These are phyloP conservation scores for Pythium coloratum DNA, from an alignment of 352 stramenopile species.

Conservation along the genomic window DNA sequence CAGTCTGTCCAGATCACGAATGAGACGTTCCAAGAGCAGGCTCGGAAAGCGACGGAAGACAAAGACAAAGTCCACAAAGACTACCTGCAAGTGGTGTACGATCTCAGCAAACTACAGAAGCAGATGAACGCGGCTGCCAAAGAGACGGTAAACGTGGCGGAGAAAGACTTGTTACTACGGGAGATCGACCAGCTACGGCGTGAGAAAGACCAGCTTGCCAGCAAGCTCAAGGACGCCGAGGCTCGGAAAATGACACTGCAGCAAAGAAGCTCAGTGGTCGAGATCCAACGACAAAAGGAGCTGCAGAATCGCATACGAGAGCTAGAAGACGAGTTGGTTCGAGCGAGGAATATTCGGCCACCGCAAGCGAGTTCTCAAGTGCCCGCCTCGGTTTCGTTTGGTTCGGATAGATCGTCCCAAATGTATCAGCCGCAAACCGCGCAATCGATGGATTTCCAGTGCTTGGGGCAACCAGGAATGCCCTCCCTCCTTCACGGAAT, in stretches of 20 bases:
- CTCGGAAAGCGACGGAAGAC: slow-evolving; percentile 33
- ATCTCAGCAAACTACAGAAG: slow-evolving; percentile 46
- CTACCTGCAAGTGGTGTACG: slow-evolving; percentile 49
- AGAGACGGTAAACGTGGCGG: slow-evolving; percentile 28
- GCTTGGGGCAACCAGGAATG: background rate
- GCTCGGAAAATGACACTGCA: slow-evolving; percentile 12
- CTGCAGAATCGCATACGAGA: slow-evolving; percentile 33
- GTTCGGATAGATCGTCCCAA: background rate
- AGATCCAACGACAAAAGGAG: slow-evolving; percentile 17
- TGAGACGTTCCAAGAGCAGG: slow-evolving; percentile 35
- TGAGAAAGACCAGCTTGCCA: slow-evolving; percentile 33
- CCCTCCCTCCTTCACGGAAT: slow-evolving; percentile 13
- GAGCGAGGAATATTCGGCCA: background rate
- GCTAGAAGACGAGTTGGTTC: slow-evolving; percentile 32
- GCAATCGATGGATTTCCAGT: background rate
- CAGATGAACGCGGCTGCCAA: slow-evolving; percentile 43
- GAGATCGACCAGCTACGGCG: slow-evolving; percentile 35
- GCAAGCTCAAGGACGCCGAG: slow-evolving; percentile 35
- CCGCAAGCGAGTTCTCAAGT: background rate
- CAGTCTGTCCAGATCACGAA: slow-evolving; percentile 36
- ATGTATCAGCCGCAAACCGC: background rate
- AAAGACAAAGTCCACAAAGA: slow-evolving; percentile 50
- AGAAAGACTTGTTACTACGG: slow-evolving; percentile 39
- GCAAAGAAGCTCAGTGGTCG: slow-evolving; percentile 22
- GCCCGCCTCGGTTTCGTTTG: background rate